These are phyloP conservation scores for Sporothrix inflata DNA, from an alignment of 2,329 filamentous ascomycete genomes.

Conservation along the genomic window DNA sequence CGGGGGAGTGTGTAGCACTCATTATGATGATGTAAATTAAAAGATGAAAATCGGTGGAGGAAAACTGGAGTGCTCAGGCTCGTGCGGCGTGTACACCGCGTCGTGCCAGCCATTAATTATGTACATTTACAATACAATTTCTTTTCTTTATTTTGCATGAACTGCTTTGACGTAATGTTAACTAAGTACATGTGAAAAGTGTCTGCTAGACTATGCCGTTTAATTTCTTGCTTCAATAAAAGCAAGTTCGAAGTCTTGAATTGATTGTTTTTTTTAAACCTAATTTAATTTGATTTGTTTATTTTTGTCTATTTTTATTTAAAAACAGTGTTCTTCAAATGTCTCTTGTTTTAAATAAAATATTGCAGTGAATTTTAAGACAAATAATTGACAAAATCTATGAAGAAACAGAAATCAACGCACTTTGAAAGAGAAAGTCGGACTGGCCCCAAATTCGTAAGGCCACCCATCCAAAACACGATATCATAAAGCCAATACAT, in stretches of 20 bases:
- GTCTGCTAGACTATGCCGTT: too few relatives aligned
- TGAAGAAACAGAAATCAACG: background rate
- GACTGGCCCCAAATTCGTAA: background rate
- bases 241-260: background rate
- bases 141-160: background rate
- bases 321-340: too few relatives aligned
- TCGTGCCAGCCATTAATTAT: background rate
- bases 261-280: too few relatives aligned
- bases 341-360: too few relatives aligned
- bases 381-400: background rate
- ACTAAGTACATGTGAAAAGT: too few relatives aligned
- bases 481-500: background rate
- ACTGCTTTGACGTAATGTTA: background rate
- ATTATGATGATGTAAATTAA: background rate
- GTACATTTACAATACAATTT: slow-evolving; percentile 1
- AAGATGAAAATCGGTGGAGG: background rate
- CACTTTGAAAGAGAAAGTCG: background rate
- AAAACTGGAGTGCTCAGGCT: background rate
- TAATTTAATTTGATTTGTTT: too few relatives aligned
- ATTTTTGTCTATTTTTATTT: background rate
- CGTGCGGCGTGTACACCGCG: background rate
- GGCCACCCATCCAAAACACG: background rate
- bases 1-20: background rate
- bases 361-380: too few relatives aligned
- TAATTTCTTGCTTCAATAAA: too few relatives aligned